A percentile compares a stretch with the other conserved stretches of the same genome.
phyloP scores from a whole-genome alignment of 2,329 filamentous ascomycete genomes.

The Fusarium chaquense region DNA sequence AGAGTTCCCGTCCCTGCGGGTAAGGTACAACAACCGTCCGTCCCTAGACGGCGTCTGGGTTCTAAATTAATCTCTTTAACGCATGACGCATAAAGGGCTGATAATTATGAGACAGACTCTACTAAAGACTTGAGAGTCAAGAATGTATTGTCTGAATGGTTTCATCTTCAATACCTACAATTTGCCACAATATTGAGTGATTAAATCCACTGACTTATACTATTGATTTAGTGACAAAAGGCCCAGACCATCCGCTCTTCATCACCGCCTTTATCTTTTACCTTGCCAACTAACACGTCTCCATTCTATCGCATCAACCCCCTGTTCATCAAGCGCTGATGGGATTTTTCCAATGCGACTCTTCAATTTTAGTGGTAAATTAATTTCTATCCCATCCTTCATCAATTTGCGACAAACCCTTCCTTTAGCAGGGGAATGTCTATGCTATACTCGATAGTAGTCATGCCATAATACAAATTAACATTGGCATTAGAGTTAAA shows the following conservation, averaged over 20 bases:
- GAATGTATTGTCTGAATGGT: neutral
- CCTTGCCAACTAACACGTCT: conserved; percentile 30
- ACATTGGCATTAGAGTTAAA: neutral
- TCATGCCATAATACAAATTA: conserved; percentile 12
- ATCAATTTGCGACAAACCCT: conserved; percentile 24
- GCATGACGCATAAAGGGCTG: conserved; percentile 9
- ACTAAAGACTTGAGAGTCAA: neutral
- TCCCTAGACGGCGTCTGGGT: neutral
- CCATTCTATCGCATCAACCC: conserved; percentile 34
- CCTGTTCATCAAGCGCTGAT: conserved; percentile 35
- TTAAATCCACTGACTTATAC: neutral
- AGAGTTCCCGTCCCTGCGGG: conserved; percentile 24
- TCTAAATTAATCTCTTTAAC: conserved; percentile 20
- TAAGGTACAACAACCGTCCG: conserved; percentile 2
- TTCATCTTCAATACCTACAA: neutral
- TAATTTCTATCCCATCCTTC: conserved; percentile 9
- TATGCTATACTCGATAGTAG: conserved; percentile 7
- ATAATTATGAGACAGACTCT: neutral
- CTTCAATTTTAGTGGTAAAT: conserved; percentile 27
- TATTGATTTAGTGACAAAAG: neutral
- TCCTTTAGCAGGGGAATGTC: conserved; percentile 15
- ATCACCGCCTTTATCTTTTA: conserved; percentile 30
- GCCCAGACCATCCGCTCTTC: conserved; percentile 10
- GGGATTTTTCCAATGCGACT: conserved; percentile 26
- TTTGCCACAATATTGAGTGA: neutral